phyloP scores from a whole-genome alignment of 2,329 filamentous ascomycete species.

The Penicillium polonicum region DNA sequence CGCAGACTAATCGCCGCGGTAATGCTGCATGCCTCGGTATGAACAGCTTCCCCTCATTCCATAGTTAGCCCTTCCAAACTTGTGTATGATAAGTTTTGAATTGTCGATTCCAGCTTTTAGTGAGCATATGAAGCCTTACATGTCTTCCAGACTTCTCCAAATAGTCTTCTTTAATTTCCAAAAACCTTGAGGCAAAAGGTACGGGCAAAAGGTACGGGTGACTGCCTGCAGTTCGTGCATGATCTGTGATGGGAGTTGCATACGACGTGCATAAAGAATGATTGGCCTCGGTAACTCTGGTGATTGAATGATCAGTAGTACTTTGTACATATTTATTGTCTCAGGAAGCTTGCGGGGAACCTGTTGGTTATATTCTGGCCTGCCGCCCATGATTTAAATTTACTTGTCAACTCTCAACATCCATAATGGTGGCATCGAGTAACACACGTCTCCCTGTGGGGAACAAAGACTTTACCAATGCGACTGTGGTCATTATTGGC shows the following conservation, averaged over 20 bases:
- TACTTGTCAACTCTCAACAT: neutral
- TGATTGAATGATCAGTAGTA: neutral
- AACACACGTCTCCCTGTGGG: slow-evolving; percentile 28
- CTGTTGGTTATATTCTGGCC: neutral
- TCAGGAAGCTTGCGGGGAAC: neutral
- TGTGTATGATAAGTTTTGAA: neutral
- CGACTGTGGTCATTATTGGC: slow-evolving; percentile 58
- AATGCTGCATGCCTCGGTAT: neutral
- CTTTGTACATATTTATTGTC: neutral
- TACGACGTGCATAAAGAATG: neutral
- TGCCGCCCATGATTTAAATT: neutral
- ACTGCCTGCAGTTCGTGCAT: neutral
- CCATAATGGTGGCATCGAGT: slow-evolving; percentile 8
- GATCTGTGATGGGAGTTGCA: neutral
- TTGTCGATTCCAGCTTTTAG: neutral
- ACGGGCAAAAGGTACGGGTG: no score
- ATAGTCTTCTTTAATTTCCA: neutral
- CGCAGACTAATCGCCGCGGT: neutral
- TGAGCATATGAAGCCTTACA: neutral
- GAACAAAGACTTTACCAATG: slow-evolving; percentile 53
- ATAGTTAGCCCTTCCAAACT: neutral
- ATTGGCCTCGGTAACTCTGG: slow-evolving; percentile 3
- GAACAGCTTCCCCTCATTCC: slow-evolving; percentile 15
- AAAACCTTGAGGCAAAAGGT: neutral
- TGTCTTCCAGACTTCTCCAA: neutral